Conservation (phyloP, 257 asterid genomes). For the Solanum peruvianum region DNA sequence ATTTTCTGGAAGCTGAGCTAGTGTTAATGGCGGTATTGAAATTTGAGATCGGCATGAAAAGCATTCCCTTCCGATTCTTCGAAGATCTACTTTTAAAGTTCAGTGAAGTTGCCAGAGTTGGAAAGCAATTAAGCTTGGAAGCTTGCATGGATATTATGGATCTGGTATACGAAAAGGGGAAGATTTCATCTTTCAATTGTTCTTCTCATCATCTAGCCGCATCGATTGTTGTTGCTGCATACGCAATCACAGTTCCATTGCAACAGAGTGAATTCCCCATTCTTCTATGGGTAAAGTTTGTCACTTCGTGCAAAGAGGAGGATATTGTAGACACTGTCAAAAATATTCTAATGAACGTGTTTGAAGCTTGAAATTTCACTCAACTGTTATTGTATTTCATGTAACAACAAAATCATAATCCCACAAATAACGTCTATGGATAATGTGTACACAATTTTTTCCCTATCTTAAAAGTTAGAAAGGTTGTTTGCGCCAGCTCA, state of each 20-base stretch:
- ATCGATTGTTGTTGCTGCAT: slow-evolving; percentile 63
- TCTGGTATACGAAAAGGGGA: slow-evolving; percentile 69
- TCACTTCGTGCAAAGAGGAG: slow-evolving; percentile 18
- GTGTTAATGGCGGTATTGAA: slow-evolving; percentile 65
- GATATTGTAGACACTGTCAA: slow-evolving; percentile 19
- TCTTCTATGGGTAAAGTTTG: slow-evolving; percentile 77
- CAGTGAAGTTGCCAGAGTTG: slow-evolving; percentile 54
- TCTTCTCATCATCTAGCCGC: slow-evolving; percentile 60
- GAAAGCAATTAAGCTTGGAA: slow-evolving; percentile 44
- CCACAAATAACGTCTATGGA: background rate
- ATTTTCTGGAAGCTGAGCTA: slow-evolving; percentile 67
- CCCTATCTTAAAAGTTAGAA: background rate
- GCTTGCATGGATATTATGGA: slow-evolving; percentile 80
- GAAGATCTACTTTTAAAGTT: slow-evolving; percentile 49
- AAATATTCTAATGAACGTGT: slow-evolving; percentile 21
- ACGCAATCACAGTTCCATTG: slow-evolving; percentile 53
- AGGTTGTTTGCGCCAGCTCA: background rate
- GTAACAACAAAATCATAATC: background rate
- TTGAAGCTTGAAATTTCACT: slow-evolving; percentile 10
- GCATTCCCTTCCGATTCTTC: slow-evolving; percentile 24
- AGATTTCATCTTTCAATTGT: slow-evolving; percentile 34
- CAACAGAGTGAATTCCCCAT: slow-evolving; percentile 81
- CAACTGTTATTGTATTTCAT: background rate
- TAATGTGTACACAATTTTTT: background rate
- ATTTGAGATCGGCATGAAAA: slow-evolving; percentile 43